Percentiles rank a stretch among this genome's conserved stretches.
These are phyloP conservation scores for Luffa aegyptiaca DNA, from an alignment of 306 rosid species.

Conservation along the genomic window DNA sequence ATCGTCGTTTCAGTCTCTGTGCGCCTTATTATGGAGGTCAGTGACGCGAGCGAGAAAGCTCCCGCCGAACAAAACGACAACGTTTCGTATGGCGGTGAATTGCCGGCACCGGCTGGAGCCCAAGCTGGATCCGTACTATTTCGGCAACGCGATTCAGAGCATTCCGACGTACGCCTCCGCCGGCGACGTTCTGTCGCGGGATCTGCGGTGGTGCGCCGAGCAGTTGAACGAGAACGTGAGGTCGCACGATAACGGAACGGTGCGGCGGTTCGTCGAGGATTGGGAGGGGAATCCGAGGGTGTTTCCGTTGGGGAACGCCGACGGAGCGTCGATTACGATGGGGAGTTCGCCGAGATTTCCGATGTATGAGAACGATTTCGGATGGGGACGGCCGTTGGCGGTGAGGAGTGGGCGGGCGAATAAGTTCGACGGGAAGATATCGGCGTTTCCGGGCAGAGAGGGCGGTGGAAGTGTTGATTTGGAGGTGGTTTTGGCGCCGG, in stretches of 20 bases:
- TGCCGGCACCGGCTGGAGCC: conserved; percentile 63
- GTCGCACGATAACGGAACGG: conserved; percentile 47
- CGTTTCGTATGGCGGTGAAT: conserved; percentile 88
- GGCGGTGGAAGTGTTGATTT: conserved; percentile 67
- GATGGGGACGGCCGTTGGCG: conserved; percentile 82
- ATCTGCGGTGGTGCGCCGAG: conserved; percentile 75
- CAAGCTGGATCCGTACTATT: conserved; percentile 50
- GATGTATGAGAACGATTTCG: conserved; percentile 62
- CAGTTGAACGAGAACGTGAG: conserved; percentile 50
- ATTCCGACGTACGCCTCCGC: conserved; percentile 50
- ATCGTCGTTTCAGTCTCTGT: conserved; percentile 74
- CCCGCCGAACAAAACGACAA: conserved; percentile 37
- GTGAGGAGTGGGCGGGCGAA: conserved; percentile 71
- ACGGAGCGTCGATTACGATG: conserved; percentile 77
- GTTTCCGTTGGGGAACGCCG: conserved; percentile 77
- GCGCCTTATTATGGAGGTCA: conserved; percentile 70
- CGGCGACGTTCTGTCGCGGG: conserved; percentile 34
- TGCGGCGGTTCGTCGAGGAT: conserved; percentile 46
- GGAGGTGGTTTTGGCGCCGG: conserved; percentile 72
- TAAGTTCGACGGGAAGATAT: conserved; percentile 47
- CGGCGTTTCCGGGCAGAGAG: conserved; percentile 75
- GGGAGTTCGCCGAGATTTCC: conserved; percentile 95
- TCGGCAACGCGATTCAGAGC: conserved; percentile 93
- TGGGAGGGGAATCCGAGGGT: conserved; percentile 70
- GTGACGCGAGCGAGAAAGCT: conserved; percentile 80